These are phyloP conservation scores for Phyllosticta ampelicida DNA, from an alignment of 2,329 filamentous ascomycete species.

Conservation along the genomic window DNA sequence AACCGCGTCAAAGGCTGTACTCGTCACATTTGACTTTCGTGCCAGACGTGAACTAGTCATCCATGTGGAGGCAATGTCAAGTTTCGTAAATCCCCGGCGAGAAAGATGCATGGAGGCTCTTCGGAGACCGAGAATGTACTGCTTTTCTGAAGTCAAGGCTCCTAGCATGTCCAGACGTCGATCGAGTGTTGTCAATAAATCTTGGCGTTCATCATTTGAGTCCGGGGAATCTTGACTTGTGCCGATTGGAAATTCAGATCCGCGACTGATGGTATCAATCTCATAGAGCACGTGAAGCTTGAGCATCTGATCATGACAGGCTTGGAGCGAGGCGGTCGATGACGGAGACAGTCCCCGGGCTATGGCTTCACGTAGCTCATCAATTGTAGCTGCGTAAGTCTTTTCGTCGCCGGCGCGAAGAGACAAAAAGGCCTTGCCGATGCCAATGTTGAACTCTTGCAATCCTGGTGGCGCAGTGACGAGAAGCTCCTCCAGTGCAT, in stretches of 20 bases:
- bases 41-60: conserved; percentile 74
- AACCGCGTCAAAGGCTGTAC: conserved; percentile 88
- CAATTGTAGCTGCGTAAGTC: conserved; percentile 48
- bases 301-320: conserved; percentile 74
- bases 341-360: conserved; percentile 65
- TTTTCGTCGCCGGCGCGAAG: conserved; percentile 43
- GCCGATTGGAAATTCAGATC: conserved; percentile 9
- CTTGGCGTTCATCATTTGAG: conserved; percentile 22
- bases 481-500: conserved; percentile 56
- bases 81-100: conserved; percentile 55
- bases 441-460: conserved; percentile 70
- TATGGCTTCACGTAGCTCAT: conserved; percentile 56
- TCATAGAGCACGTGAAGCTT: conserved; percentile 83
- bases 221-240: conserved; percentile 8
- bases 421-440: conserved; percentile 58
- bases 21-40: conserved; percentile 70
- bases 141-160: conserved; percentile 83
- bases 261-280: conserved; percentile 61
- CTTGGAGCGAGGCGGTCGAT: conserved; percentile 67
- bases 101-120: conserved; percentile 78
- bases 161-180: conserved; percentile 82
- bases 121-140: conserved; percentile 78
- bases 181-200: conserved; percentile 47
- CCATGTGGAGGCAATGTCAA: conserved; percentile 77
- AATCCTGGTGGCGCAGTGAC: conserved; percentile 33